phyloP scores from a whole-genome alignment of 2,329 filamentous ascomycete species.

The Chaetomium strumarium region DNA sequence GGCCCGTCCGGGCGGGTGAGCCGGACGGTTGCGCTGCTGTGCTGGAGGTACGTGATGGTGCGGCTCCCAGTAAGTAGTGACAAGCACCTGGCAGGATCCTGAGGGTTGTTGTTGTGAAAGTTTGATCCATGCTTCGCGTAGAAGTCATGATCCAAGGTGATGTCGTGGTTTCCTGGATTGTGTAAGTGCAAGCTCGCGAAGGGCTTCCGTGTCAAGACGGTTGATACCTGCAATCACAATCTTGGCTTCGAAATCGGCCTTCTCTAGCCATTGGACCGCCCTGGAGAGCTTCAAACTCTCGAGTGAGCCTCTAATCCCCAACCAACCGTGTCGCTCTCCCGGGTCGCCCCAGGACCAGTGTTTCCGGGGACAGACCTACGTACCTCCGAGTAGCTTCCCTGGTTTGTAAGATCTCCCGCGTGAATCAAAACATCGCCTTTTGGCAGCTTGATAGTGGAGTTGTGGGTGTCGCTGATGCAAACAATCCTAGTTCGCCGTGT shows the following conservation, averaged over 20 bases:
- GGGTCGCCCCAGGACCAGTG: background rate
- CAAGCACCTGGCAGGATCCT: constrained; percentile 49
- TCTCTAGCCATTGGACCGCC: constrained; percentile 61
- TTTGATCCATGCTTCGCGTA: constrained; percentile 46
- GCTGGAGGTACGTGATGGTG: constrained; percentile 59
- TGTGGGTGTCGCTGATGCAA: constrained; percentile 73
- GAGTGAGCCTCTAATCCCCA: constrained; percentile 3
- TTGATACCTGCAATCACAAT: constrained; percentile 60
- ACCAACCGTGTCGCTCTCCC: background rate
- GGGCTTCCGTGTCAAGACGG: background rate
- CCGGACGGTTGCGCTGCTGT: constrained; percentile 48
- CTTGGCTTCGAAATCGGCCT: constrained; percentile 61
- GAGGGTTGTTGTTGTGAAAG: constrained; percentile 52
- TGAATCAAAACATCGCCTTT: constrained; percentile 69
- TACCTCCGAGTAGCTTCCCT: constrained; percentile 55
- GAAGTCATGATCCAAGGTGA: constrained; percentile 62
- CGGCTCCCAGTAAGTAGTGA: constrained; percentile 47
- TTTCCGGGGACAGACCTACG: background rate
- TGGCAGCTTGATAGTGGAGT: constrained; percentile 58
- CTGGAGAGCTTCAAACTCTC: constrained; percentile 43
- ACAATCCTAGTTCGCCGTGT: constrained; percentile 58
- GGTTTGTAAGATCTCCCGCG: constrained; percentile 71
- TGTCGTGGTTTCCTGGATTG: constrained; percentile 65
- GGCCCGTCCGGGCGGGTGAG: constrained; percentile 51
- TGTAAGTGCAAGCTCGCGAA: background rate